Evolutionary conservation across 768 basidiomycete genomes (phyloP), one percentile per base, ranked within the genome.

Genomic region (Rhizopogon vesiculosus): DNA sequence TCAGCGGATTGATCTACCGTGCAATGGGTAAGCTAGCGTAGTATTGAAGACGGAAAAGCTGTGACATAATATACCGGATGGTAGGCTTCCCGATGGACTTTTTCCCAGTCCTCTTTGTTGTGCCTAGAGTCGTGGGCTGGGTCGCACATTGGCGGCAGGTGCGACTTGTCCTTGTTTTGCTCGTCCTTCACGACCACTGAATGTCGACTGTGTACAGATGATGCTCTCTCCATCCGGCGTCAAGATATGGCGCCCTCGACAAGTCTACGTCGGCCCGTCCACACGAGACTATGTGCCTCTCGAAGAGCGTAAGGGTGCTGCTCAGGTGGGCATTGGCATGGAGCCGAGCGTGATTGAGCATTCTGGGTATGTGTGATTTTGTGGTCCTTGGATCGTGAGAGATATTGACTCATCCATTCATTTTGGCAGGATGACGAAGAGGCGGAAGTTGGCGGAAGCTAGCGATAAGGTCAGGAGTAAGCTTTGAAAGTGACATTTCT

Each of bases 81-180:
- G 16, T 59, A 90, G 90, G 93, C 43, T 95, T 95, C 80, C 93
- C 93, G 2, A 78, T 90, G 61, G 93, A 96, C 73, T 95, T 90
- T 71, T 95, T 94, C 84, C 93, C 93, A 0, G 93, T 96, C 19
- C 74, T 96, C 33, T 96, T 96, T 65, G 92, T 87, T 18, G 92
- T 96, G 2, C 93, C 93, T 1, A 84, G 93, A 19, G 91, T 96
- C 7, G 91, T 92, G 28, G 93, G 93, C 18, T 95, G 93, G 93
- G 76, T 95, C 7, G 90, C 92, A 0, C 93, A 94, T 69, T 95
- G 93, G 93, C 79, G 90, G 53, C 90, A 91, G 80, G 89, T 85
- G 54, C 52, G 70, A 59, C 15, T 31, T 10, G 18, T 54, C 44
- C 28, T 51, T 45, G n/a, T 39, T n/a, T 12, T 43, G 18, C 19